Conservation (phyloP, 176 grass and related monocot genomes). For the Poa pratensis region DNA sequence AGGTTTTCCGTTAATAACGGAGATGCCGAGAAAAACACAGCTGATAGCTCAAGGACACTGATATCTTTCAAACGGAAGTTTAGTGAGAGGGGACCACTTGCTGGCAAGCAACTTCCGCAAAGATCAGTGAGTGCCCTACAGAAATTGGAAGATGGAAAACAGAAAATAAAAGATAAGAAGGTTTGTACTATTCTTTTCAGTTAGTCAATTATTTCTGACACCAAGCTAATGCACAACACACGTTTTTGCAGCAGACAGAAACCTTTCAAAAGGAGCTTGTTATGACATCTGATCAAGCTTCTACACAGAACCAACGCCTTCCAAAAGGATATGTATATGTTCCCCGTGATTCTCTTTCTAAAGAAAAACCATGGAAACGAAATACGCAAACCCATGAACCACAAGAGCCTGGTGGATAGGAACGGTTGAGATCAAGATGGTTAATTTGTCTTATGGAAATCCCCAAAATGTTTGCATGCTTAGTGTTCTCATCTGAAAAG, state of each 20-base stretch:
- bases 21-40: conserved; percentile 70
- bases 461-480: conserved; percentile 12
- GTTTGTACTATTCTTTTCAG: conserved; percentile 43
- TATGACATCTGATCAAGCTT: conserved; percentile 96
- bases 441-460: conserved; percentile 42
- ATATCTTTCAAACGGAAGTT: conserved; percentile 84
- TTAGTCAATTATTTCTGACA: conserved; percentile 19
- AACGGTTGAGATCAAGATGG: conserved; percentile 44
- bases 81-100: conserved; percentile 66
- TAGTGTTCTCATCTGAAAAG: conserved; percentile 40
- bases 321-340: conserved; percentile 93
- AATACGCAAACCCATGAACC: conserved; percentile 62
- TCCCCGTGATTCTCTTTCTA: conserved; percentile 85
- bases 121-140: conserved; percentile 50
- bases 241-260: conserved; percentile 62
- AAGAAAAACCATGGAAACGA: conserved; percentile 67
- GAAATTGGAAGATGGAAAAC: conserved; percentile 69
- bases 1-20: conserved; percentile 72
- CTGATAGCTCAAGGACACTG: conserved; percentile 79
- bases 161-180: conserved; percentile 70
- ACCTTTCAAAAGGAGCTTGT: conserved; percentile 82
- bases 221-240: conserved; percentile 36
- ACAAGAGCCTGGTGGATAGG: conserved; percentile 84
- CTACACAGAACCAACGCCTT: conserved; percentile 86
- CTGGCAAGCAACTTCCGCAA: conserved; percentile 79